Percentiles rank a stretch among this genome's conserved stretches.
Conservation (phyloP, 139 green algal genomes). For the Deuterostichococcus epilithicus region DNA sequence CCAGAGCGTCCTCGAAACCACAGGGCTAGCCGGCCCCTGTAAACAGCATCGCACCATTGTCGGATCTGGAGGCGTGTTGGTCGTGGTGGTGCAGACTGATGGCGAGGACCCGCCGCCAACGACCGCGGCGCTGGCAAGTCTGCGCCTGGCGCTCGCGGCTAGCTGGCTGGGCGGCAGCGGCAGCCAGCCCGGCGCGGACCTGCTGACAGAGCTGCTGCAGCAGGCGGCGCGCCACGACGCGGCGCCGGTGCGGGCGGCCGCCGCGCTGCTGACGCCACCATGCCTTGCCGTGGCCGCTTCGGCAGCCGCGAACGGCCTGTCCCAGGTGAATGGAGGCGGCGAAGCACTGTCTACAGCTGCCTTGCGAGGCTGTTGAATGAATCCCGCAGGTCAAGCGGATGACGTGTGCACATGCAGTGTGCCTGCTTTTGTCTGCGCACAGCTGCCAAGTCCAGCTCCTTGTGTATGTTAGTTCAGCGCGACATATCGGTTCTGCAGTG, state of each 20-base stretch:
- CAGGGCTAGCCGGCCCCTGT: no score
- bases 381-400: not conserved
- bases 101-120: not conserved
- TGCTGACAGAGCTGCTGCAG: slow-evolving; percentile 4
- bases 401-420: not conserved
- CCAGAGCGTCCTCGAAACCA: no score
- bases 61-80: no score
- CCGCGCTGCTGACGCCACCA: not conserved
- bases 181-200: not conserved
- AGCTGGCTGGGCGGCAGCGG: not conserved
- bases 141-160: not conserved
- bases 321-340: slow-evolving; percentile 1
- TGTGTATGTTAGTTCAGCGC: slow-evolving; percentile 1
- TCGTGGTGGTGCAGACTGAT: not conserved
- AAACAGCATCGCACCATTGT: no score
- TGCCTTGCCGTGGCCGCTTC: not conserved
- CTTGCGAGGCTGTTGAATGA: slow-evolving; percentile 5
- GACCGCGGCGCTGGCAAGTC: not conserved
- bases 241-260: not conserved
- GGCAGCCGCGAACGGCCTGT: not conserved
- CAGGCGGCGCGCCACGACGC: slow-evolving; percentile 8
- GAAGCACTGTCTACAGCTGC: not conserved
- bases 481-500: no score
- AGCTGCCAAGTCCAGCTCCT: not conserved
- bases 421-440: not conserved